phyloP scores from a whole-genome alignment of 202 grass and related monocot species.

The Bolboschoenoplectus hybrid region DNA sequence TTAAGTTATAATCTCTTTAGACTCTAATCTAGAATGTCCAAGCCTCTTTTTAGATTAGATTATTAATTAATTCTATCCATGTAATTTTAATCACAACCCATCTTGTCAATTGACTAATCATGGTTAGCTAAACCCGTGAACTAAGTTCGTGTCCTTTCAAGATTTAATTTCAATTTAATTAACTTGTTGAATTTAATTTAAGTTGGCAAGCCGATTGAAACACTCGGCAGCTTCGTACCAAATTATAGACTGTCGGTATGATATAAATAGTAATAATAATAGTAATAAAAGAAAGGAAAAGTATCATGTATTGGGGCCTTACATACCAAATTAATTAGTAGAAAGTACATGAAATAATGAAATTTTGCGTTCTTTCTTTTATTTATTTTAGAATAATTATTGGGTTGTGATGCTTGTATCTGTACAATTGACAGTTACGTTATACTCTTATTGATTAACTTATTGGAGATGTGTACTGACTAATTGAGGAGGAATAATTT shows the following conservation, averaged over 20 bases:
- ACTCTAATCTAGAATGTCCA: conserved; percentile 75
- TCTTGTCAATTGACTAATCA: conserved; percentile 43
- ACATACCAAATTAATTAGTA: background rate
- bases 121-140: conserved; percentile 39
- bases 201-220: background rate
- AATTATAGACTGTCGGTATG: conserved; percentile 37
- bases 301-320: background rate
- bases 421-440: background rate
- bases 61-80: background rate
- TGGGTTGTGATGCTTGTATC: background rate
- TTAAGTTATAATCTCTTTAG: conserved; percentile 48
- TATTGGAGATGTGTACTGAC: background rate
- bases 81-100: background rate
- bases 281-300: background rate
- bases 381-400: background rate
- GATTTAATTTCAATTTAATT: conserved; percentile 7
- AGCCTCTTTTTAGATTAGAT: conserved; percentile 42
- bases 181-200: background rate
- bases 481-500: background rate
- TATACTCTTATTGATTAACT: background rate
- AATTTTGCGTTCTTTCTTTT: background rate
- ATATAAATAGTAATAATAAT: background rate
- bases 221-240: conserved; percentile 28
- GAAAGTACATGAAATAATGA: background rate
- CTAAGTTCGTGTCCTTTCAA: conserved; percentile 31